Conservation (phyloP, 2,329 filamentous ascomycete genomes). For the Pestalotiopsis sp. region DNA sequence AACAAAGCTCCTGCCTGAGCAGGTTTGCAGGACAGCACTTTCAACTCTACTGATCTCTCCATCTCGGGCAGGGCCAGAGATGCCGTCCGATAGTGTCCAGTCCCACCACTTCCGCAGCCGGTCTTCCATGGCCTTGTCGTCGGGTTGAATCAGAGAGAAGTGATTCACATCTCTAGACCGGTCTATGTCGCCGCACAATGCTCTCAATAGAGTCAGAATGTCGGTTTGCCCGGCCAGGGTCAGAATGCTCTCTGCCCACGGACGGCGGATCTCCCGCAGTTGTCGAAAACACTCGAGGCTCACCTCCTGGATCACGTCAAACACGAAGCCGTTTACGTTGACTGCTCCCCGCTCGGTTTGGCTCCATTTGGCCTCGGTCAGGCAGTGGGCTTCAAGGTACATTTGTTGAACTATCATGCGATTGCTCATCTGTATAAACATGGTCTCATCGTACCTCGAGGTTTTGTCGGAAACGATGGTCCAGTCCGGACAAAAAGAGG, state of each 20-base stretch:
- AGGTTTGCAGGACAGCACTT: background rate
- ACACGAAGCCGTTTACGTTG: background rate
- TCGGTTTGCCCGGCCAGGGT: background rate
- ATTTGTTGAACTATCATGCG: background rate
- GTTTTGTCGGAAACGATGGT: background rate
- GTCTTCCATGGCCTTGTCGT: background rate
- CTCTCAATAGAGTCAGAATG: background rate
- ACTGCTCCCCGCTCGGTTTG: background rate
- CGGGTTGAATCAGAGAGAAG: background rate
- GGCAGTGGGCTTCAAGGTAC: background rate
- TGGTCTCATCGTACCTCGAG: background rate
- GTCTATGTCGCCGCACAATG: background rate
- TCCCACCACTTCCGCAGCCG: background rate
- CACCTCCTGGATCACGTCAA: background rate
- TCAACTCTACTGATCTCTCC: background rate
- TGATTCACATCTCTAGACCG: background rate
- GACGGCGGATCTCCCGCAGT: background rate
- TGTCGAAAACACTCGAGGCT: background rate
- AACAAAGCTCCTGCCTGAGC: background rate
- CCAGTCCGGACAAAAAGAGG: slow-evolving; percentile 1
- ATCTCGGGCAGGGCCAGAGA: background rate
- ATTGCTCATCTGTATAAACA: background rate
- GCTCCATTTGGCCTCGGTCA: background rate
- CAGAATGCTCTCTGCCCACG: background rate
- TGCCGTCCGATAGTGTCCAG: background rate